These are phyloP conservation scores for Barnettozyma sucrosica DNA, from an alignment of 805 yeast genomes.

Conservation along the genomic window DNA sequence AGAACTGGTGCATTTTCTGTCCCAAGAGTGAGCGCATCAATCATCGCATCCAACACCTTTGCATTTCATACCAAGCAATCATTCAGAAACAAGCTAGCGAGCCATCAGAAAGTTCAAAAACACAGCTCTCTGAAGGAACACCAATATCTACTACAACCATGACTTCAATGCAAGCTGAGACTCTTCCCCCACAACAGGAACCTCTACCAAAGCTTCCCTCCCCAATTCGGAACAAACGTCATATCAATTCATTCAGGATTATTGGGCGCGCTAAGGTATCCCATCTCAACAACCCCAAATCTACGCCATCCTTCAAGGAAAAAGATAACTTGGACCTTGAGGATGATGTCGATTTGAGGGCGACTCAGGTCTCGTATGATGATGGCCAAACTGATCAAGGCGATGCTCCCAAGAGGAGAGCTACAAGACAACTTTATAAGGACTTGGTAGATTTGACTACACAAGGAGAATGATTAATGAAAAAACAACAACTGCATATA, in stretches of 20 bases:
- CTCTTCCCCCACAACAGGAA: not conserved
- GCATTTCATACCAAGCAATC: not conserved
- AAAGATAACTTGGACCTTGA: conserved; percentile 5
- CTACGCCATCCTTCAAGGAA: not conserved
- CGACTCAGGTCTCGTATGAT: conserved; percentile 12
- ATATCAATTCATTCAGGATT: conserved; percentile 38
- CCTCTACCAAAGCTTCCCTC: conserved; percentile 42
- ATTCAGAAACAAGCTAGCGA: not conserved
- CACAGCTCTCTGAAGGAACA: not conserved
- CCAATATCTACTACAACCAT: not conserved
- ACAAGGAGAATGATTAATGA: conserved; percentile 15
- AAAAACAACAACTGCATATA: not conserved
- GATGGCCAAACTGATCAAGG: conserved; percentile 3
- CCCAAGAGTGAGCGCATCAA: conserved; percentile 31
- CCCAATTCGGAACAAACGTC: conserved; percentile 40
- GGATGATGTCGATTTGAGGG: conserved; percentile 5
- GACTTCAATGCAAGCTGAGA: not conserved
- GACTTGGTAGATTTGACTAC: conserved; percentile 23
- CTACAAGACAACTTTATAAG: conserved; percentile 18
- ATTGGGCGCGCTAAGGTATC: conserved; percentile 37
- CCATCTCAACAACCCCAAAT: conserved; percentile 20
- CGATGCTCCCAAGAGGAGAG: conserved; percentile 10
- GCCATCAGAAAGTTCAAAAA: conserved; percentile 1
- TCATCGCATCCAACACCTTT: conserved; percentile 17
- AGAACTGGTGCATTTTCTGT: conserved; percentile 52